Evolutionary conservation across 345 rosid species (phyloP), one percentile per base, ranked within the genome.

Genomic region (Boechera stricta): DNA sequence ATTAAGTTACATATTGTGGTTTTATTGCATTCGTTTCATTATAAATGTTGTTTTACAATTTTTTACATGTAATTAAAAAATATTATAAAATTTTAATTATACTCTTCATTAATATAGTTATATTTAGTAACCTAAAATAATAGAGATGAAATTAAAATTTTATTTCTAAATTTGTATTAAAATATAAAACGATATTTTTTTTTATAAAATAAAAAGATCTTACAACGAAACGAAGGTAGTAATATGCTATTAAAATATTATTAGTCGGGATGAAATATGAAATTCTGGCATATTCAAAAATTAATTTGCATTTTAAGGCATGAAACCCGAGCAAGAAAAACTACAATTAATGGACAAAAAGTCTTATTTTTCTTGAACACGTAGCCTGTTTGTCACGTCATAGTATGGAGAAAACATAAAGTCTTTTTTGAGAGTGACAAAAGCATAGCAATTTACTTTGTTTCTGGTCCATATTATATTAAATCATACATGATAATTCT

Each of bases 371-470:
- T 54, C n/a, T n/a, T 54, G 66, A 69, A 77, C 75, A 63, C 80
- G 80, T 77, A 70, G 70, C 65, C 32, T 61, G 75, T 44, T 53
- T 69, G 8, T 69, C 65, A 42, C 13, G 58, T 54, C 80, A 69
- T 42, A 52, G 26, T 62, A 52, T 53, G 70, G 64, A 53, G 18
- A 35, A 76, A 60, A 60, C 10, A 38, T 44, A 56, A 24, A 53
- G 32, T 69, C 49, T 31, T 16, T 56, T 53, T 9, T 61, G 69
- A 70, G 38, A 63, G 64, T 63, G 75, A 76, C 65, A 69, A 69
- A 77, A 77, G 75, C 49, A 52, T 44, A 63, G 26, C 51, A 47
- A 63, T 61, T 56, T 55, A 53, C 75, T 63, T 63, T 62, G 49
- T 33, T 61, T 75, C 73, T 58, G 53, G 64, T 33, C 49, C 57